Base-by-base conservation (phyloP, 2,329 filamentous ascomycete species). In the Calonectria naviculata region DNA sequence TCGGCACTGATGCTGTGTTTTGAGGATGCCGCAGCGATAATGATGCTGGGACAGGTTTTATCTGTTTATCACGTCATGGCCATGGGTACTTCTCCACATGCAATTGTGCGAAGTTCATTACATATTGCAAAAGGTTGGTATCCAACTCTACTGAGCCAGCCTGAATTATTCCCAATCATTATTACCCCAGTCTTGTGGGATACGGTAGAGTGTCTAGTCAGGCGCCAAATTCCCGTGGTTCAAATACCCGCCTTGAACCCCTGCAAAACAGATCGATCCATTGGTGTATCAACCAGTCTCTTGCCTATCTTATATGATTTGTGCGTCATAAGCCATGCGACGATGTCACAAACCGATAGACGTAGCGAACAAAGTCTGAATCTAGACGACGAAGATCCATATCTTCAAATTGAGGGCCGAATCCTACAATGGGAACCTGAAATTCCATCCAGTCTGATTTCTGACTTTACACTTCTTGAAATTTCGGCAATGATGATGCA, bases 401-500 rank as follows among this genome's bases (percentile, higher is more conserved):
- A 42, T n/a, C 8, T 24, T 5, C 17, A 44, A 9, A 29, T 61
- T 10, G 56, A 61, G 26, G 17, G 44, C 7, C 24, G 38, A 17
- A 31, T 61, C 19, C 12, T 8, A 29, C 26, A 41, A 28, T 61
- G 56, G 56, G 56, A 61, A 4, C 28, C 56, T 21, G 13, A 5
- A 5, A 28, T 44, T 7, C 56, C 56, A 7, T 4, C 56, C 3
- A 31, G 3, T 9, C 5, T 61, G 2, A 19, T 29, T 4, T 61
- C 38, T 3, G 26, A 61, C 9, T 44, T n/a, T 12, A 29, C 56
- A 3, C 19, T 61, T 21, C 12, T 61, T 2, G 56, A 61, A 21
- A 61, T 61, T 8, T 61, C 56, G 9, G 56, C 26, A 13, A 61
- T 61, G 56, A 44, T 44, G 56, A 29, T 61, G 56, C 56, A 61